Evolutionary conservation across 306 rosid species (phyloP).

Genomic region (Cicer yamashitae): DNA sequence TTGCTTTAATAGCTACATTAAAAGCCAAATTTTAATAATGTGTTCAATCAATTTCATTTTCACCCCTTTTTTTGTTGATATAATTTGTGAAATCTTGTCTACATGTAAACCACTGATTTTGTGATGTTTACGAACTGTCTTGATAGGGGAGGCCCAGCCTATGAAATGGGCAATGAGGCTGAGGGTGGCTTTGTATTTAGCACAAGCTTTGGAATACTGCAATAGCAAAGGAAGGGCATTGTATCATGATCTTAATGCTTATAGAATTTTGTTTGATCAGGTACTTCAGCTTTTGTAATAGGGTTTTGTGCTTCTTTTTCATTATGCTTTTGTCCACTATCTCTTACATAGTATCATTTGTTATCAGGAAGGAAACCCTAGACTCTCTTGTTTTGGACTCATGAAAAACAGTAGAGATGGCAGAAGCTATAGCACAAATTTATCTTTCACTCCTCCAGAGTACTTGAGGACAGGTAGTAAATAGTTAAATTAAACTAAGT

Average conservation of each 20-base stretch:
- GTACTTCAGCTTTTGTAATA: constrained; percentile 47
- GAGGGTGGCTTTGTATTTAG: constrained; percentile 94
- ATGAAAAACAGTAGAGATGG: constrained; percentile 99
- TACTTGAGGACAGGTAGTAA: constrained; percentile 89
- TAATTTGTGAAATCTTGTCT: constrained; percentile 32
- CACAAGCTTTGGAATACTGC: constrained; percentile 96
- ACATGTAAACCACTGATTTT: constrained; percentile 33
- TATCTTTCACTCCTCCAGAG: constrained; percentile 99
- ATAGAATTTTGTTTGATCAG: constrained; percentile 90
- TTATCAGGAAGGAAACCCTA: constrained; percentile 86
- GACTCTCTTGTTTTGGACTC: constrained; percentile 97
- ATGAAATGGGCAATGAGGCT: constrained; percentile 99
- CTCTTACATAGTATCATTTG: constrained; percentile 37
- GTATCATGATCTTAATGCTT: constrained; percentile 98
- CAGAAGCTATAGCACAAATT: constrained; percentile 92
- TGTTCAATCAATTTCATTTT: constrained; percentile 10
- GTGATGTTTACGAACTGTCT: constrained; percentile 45
- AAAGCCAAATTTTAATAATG: not conserved
- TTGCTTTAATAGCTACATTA: constrained; percentile 21
- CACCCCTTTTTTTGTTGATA: not conserved
- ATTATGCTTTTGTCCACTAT: constrained; percentile 24
- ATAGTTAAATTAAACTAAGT: not conserved
- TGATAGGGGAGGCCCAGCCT: constrained; percentile 91
- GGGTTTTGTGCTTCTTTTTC: constrained; percentile 30
- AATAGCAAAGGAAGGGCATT: constrained; percentile 81